Base-by-base conservation (phyloP, 2,329 filamentous ascomycete species). In the Beauveria sp. region DNA sequence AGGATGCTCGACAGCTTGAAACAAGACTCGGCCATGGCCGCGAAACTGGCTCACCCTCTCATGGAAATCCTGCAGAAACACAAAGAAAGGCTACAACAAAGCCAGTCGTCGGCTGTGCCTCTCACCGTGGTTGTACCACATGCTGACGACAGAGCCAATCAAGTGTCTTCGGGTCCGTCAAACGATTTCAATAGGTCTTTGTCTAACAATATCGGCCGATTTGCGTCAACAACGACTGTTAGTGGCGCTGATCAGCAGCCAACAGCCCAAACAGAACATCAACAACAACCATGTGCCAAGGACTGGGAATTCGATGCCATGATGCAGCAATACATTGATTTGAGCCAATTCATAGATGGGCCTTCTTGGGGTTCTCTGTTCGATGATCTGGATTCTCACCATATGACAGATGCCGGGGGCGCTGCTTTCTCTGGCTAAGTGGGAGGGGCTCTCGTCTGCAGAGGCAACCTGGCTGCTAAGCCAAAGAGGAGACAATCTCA, bases 31-130 rank as follows among this genome's bases (percentile, higher is more conserved):
- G 24, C 24, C 53, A 55, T 55, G 53, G 53, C 53, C 22, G 38
- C 53, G 40, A 45, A 45, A 43, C 24, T 55, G 38, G 53, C 40
- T 10, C 16, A 46, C 3, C 53, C 53, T 16, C 40, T 55, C 38
- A 46, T 55, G 40, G 53, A 58, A 26, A 49, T 58, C 18, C 26
- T 58, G 28, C 55, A 58, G 45, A 58, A 49, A 40, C 55, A 58
- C 55, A 48, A 48, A 28, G 26, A 58, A 58, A 22, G 26, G 43
- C 55, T 58, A 20, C 42, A 58, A 48, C 42, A 58, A 24, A 49
- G 26, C 26, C 55, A 58, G 26, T 58, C 55, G 24, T 40, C 43
- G 7, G 43, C n/a, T 22, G n/a, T 18, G 22, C 55, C 43, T 40
- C 28, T 24, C 55, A n/a, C 43, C 4, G 31, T 49, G 5, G 43